Percentiles rank a stretch among this genome's conserved stretches.
phyloP scores from a whole-genome alignment of 2,329 filamentous ascomycete species.

The Colletotrichum melonis region DNA sequence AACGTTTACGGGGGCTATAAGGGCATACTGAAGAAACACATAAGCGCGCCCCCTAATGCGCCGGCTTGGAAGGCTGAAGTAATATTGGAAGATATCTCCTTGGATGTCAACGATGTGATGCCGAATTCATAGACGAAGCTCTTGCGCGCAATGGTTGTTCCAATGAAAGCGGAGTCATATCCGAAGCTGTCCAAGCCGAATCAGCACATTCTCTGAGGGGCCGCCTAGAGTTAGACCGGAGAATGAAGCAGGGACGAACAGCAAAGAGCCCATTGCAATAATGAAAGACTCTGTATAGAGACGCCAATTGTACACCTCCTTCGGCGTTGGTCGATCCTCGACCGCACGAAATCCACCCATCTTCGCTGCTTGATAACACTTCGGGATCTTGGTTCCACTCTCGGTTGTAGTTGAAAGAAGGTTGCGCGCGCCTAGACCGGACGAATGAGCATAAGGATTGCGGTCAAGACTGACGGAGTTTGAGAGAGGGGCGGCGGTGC shows the following conservation, averaged over 20 bases:
- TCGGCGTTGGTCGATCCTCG: slow-evolving; percentile 66
- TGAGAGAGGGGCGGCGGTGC: neutral
- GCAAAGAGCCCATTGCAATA: slow-evolving; percentile 59
- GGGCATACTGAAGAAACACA: slow-evolving; percentile 52
- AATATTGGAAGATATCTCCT: slow-evolving; percentile 54
- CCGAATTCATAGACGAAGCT: slow-evolving; percentile 58
- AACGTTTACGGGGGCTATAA: neutral
- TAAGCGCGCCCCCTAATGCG: slow-evolving; percentile 63
- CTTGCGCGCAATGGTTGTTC: slow-evolving; percentile 62
- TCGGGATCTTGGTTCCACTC: no score
- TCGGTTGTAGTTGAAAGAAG: neutral
- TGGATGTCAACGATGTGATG: slow-evolving; percentile 43
- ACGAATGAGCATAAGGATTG: neutral
- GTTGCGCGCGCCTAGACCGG: neutral
- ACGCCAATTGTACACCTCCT: slow-evolving; percentile 65
- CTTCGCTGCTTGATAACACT: neutral
- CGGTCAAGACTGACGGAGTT: neutral
- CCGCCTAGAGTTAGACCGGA: neutral
- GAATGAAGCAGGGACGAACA: slow-evolving; percentile 42
- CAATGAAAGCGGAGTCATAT: slow-evolving; percentile 66
- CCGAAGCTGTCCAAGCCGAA: slow-evolving; percentile 53
- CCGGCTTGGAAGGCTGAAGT: slow-evolving; percentile 61
- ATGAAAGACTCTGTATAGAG: slow-evolving; percentile 60
- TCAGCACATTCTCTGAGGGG: neutral
- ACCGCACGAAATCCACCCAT: slow-evolving; percentile 57